These are phyloP conservation scores for Aquanectria penicillioides DNA, from an alignment of 2,329 filamentous ascomycete species.

Conservation along the genomic window DNA sequence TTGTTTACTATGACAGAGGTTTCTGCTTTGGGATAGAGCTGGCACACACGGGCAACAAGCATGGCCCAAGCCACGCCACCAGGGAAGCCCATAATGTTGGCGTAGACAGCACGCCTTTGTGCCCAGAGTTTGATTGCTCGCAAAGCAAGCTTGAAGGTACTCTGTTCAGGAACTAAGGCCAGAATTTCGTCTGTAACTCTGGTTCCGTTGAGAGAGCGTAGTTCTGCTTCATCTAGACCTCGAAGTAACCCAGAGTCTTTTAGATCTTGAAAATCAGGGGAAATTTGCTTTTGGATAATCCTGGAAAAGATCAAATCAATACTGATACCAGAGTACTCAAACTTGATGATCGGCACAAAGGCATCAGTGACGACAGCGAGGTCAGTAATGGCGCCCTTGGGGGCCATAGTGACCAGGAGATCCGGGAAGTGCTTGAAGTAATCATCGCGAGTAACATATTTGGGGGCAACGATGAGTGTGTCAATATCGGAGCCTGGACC, in stretches of 20 bases:
- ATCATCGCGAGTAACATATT: conserved; percentile 87
- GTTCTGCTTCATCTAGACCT: conserved; percentile 85
- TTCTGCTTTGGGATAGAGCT: conserved; percentile 93
- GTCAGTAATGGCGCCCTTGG: conserved; percentile 82
- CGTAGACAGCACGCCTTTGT: conserved; percentile 89
- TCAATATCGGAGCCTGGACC: conserved; percentile 98
- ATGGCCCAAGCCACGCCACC: conserved; percentile 98
- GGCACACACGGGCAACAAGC: conserved; percentile 94
- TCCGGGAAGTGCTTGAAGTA: conserved; percentile 93
- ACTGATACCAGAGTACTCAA: conserved; percentile 89
- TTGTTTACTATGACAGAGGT: conserved; percentile 90
- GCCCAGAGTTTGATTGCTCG: conserved; percentile 98
- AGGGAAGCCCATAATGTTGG: conserved; percentile 95
- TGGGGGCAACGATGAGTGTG: conserved; percentile 90
- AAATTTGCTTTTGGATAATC: conserved; percentile 76
- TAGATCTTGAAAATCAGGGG: conserved; percentile 72
- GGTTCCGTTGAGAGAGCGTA: conserved; percentile 92
- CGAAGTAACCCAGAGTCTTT: conserved; percentile 86
- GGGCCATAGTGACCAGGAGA: conserved; percentile 79
- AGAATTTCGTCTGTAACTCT: conserved; percentile 95
- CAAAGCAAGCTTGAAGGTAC: conserved; percentile 88
- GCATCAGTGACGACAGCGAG: conserved; percentile 88
- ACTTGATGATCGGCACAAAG: conserved; percentile 97
- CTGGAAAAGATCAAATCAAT: conserved; percentile 94
- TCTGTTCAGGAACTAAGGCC: conserved; percentile 85